Evolutionary conservation across 2,329 filamentous ascomycete genomes (phyloP), one percentile per base, ranked within the genome.

Genomic region (Xylariaceae sp.): DNA sequence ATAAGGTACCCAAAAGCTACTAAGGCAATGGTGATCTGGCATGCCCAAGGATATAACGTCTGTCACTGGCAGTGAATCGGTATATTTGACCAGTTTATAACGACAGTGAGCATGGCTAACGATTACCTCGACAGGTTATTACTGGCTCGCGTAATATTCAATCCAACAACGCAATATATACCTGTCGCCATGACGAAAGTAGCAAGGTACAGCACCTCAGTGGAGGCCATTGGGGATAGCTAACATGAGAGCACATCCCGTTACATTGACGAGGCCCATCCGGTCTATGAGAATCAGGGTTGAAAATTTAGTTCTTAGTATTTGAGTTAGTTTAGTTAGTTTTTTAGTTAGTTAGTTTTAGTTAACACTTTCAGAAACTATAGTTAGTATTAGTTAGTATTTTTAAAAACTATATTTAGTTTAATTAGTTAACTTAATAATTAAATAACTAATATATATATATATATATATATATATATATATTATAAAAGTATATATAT

Each of bases 111-210:
- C 23, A 9, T 26, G n/a, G n/a, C n/a, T n/a, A n/a, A n/a, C 23
- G 9, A 26, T 4, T 26, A 26, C 4, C 23, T 26, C 4, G 9
- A 26, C 9, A 9, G 23, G 40, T 40, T 54, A 44, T 64, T 64
- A 18, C 45, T 65, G 37, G 62, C 29, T 61, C 56, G 60, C 3
- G 60, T 56, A 7, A 55, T 48, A 40, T 62, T 63, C 40, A 65
- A 40, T 10, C 61, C 61, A 14, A 59, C 52, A 18, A 62, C 48
- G 19, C 54, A 57, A 44, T 65, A 65, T 20, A 62, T 60, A 5
- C 61, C 63, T 1, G 59, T 50, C 2, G 56, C 61, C 2, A 47
- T 58, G 21, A 65, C 23, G 29, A 63, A 62, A 2, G 51, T 54
- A 6, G 58, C 53, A 41, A 66, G 63, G 12, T 54, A 54, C 2